phyloP scores from a whole-genome alignment of 2,329 filamentous ascomycete species.

The Monosporascus ibericus region DNA sequence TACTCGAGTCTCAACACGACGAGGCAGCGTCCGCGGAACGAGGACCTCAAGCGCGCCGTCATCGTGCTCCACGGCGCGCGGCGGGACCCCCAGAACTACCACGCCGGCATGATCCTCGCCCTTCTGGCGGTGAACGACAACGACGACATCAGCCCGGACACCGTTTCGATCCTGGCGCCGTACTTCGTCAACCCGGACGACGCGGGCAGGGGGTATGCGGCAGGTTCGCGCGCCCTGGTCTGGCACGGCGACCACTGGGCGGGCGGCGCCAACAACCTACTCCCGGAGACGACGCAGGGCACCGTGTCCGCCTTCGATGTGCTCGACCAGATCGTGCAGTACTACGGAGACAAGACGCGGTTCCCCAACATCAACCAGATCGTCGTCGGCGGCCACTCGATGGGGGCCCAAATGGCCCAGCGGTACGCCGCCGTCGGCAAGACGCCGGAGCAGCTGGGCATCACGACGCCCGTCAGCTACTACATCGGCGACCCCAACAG shows the following conservation, averaged over 20 bases:
- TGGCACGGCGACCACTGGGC: slow-evolving; percentile 6
- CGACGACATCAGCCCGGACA: slow-evolving; percentile 1
- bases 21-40: background rate
- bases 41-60: slow-evolving; percentile 1
- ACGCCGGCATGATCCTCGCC: slow-evolving; percentile 2
- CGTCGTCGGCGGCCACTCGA: slow-evolving; percentile 7
- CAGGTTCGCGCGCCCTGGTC: slow-evolving; percentile 4
- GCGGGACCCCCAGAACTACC: slow-evolving; percentile 1
- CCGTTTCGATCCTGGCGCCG: slow-evolving; percentile 1
- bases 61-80: slow-evolving; percentile 1
- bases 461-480: slow-evolving; percentile 4
- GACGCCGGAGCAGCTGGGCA: slow-evolving; percentile 1
- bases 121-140: background rate
- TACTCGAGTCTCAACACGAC: slow-evolving; percentile 1
- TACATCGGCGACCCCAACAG: slow-evolving; percentile 9
- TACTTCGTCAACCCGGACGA: slow-evolving; percentile 7
- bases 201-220: slow-evolving; percentile 3
- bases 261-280: slow-evolving; percentile 6
- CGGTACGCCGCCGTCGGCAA: slow-evolving; percentile 9
- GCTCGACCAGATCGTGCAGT: slow-evolving; percentile 7
- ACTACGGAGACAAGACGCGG: slow-evolving; percentile 2
- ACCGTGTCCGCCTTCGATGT: slow-evolving; percentile 4
- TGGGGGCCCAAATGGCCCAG: slow-evolving; percentile 6
- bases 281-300: background rate
- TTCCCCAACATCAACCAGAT: slow-evolving; percentile 10